Base-by-base conservation (phyloP, 352 stramenopile species). In the Pythium phragmiticola region DNA sequence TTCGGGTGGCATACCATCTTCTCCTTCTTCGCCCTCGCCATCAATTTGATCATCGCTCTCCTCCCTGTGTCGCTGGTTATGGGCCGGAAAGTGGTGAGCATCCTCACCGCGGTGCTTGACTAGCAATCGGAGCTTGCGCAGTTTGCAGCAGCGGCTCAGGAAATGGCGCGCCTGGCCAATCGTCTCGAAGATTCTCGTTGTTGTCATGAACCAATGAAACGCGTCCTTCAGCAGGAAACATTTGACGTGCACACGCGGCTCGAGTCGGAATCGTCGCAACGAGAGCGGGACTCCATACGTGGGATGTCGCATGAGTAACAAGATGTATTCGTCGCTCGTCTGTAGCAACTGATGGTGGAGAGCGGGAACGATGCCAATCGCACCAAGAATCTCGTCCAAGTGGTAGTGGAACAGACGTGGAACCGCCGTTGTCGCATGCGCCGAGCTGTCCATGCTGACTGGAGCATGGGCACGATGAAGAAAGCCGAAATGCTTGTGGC, bases 161-260 rank as follows among this genome's bases (percentile, higher is more conserved):
- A 91, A 89, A 9, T 72, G 69, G 16, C 82, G 77, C 21, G 71
- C 74, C 34, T 82, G 57, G 9, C 58, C 45, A 58, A 65, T 36
- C 13, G 65, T 62, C n/a, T 41, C 46, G 57, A 87, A 91, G 36
- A 94, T 75, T 14, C 72, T 55, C 17, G 75, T 69, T 14, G 52
- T 68, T 30, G 26, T 26, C 7, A 68, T 52, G 45, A 91, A 85
- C 85, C 85, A 94, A 5, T 65, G 43, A 33, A 90, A 89, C 1
- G 82, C 83, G 64, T 92, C 80, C 50, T 82, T 74, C 26, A 92
- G 62, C 37, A 89, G 53, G 68, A 94, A 94, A 54, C 83, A 92
- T 41, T 77, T 78, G 17, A 90, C 60, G 48, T 87, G 77, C 7
- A 94, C 82, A 17, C 85, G 80, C 41, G 85, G 83, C 50, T 94